phyloP scores from a whole-genome alignment of 2,329 filamentous ascomycete genomes.

The Fusarium cicatricum region DNA sequence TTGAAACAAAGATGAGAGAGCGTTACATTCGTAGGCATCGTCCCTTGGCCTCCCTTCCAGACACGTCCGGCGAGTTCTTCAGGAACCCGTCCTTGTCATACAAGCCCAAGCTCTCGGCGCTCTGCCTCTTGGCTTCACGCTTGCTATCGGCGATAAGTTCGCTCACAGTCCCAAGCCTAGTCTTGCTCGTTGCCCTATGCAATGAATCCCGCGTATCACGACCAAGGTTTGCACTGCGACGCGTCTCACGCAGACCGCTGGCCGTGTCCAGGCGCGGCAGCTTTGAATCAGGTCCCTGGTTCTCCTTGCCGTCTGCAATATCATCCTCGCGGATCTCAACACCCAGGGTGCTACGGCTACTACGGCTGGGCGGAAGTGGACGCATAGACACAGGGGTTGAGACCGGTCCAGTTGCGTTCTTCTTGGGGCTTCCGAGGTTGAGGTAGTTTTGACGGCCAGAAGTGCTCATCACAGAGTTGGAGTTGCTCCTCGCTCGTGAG shows the following conservation, averaged over 20 bases:
- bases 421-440: slow-evolving; percentile 49
- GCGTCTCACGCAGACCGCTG: slow-evolving; percentile 25
- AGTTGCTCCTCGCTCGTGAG: slow-evolving; percentile 43
- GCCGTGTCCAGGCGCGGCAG: slow-evolving; percentile 24
- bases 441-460: slow-evolving; percentile 58
- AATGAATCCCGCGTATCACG: slow-evolving; percentile 34
- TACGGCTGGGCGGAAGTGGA: slow-evolving; percentile 17
- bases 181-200: slow-evolving; percentile 16
- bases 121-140: slow-evolving; percentile 37
- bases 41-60: slow-evolving; percentile 44
- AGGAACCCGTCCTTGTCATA: slow-evolving; percentile 59
- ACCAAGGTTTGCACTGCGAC: slow-evolving; percentile 30
- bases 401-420: slow-evolving; percentile 8
- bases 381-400: not conserved
- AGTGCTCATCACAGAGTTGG: slow-evolving; percentile 41
- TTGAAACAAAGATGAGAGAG: slow-evolving; percentile 8
- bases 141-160: slow-evolving; percentile 39
- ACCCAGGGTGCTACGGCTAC: slow-evolving; percentile 21
- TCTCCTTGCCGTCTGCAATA: slow-evolving; percentile 42
- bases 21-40: slow-evolving; percentile 41
- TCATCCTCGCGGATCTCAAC: slow-evolving; percentile 36
- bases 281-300: slow-evolving; percentile 30
- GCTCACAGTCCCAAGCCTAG: slow-evolving; percentile 40
- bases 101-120: slow-evolving; percentile 52
- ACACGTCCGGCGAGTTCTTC: slow-evolving; percentile 52